Percentiles rank a stretch among this genome's conserved stretches.
Conservation (phyloP, 495 filamentous ascomycete genomes). For the Penicillium parvum region DNA sequence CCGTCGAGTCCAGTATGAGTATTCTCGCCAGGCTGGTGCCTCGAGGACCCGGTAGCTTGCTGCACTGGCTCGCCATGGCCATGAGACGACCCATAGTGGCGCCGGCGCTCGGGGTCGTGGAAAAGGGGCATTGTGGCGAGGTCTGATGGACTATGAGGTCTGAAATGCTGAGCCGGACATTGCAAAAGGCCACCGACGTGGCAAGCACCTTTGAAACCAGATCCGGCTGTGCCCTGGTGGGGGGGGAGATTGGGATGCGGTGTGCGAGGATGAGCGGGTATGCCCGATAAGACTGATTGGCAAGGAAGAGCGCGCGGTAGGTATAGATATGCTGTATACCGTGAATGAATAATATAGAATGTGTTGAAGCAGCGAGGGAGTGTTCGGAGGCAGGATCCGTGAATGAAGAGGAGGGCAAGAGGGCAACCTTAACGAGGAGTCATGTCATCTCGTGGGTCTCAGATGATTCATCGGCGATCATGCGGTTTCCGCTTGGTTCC, state of each 20-base stretch:
- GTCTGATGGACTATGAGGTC: slow-evolving; percentile 12
- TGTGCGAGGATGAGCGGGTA: slow-evolving; percentile 20
- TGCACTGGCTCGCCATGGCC: slow-evolving; percentile 20
- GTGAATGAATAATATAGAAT: too few relatives aligned
- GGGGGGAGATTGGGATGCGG: slow-evolving; percentile 21
- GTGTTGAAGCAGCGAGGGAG: too few relatives aligned
- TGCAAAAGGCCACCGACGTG: slow-evolving; percentile 20
- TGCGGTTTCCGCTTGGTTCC: slow-evolving; percentile 1
- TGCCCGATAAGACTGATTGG: slow-evolving; percentile 15
- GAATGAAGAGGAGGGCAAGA: slow-evolving; percentile 8
- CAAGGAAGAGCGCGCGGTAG: too few relatives aligned
- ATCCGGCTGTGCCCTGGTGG: slow-evolving; percentile 17
- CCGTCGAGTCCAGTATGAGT: slow-evolving; percentile 2
- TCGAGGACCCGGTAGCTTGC: slow-evolving; percentile 12
- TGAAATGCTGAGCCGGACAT: slow-evolving; percentile 15
- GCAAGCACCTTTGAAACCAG: slow-evolving; percentile 14
- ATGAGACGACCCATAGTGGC: slow-evolving; percentile 27
- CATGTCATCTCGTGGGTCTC: slow-evolving; percentile 24
- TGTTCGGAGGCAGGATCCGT: slow-evolving; percentile 8
- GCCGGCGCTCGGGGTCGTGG: slow-evolving; percentile 35
- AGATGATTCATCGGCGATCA: slow-evolving; percentile 19
- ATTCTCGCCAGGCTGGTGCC: slow-evolving; percentile 8
- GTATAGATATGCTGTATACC: too few relatives aligned
- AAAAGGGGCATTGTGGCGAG: slow-evolving; percentile 39
- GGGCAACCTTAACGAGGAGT: background rate